These are phyloP conservation scores for Ceratobasidium sp. DNA, from an alignment of 1,284 basidiomycete genomes.

Conservation along the genomic window DNA sequence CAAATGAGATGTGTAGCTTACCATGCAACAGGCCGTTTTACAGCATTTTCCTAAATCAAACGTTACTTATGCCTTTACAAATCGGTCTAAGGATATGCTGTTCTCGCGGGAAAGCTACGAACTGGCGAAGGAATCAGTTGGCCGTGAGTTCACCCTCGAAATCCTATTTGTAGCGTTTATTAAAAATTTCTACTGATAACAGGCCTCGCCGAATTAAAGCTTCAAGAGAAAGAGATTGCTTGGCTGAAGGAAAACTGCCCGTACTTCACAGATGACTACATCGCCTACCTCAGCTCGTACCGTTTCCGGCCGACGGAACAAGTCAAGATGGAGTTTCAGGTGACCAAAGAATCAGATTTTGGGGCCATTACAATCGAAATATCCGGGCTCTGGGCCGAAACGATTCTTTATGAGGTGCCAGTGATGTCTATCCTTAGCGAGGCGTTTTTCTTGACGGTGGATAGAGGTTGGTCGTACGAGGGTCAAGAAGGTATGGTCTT, in stretches of 20 bases:
- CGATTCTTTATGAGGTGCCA: conserved; percentile 96
- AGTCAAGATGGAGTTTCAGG: conserved; percentile 74
- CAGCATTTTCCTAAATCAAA: conserved; percentile 80
- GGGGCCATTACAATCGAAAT: conserved; percentile 84
- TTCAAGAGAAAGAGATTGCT: conserved; percentile 73
- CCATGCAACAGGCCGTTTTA: conserved; percentile 96
- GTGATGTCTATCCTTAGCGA: conserved; percentile 91
- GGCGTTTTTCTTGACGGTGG: conserved; percentile 76
- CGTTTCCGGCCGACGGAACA: conserved; percentile 83
- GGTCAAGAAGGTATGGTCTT: conserved; percentile 74
- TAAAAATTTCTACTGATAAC: conserved; percentile 33
- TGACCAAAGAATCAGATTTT: conserved; percentile 64
- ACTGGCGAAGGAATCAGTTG: conserved; percentile 72
- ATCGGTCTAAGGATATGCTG: conserved; percentile 77
- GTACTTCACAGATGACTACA: conserved; percentile 79
- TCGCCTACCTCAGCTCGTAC: conserved; percentile 79
- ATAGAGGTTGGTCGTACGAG: conserved; percentile 86
- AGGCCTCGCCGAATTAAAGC: conserved; percentile 76
- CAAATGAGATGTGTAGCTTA: conserved; percentile 69
- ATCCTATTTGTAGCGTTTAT: conserved; percentile 14
- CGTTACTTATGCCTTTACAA: conserved; percentile 87
- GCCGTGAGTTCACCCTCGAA: conserved; percentile 66
- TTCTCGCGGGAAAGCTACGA: conserved; percentile 82
- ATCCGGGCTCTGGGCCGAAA: conserved; percentile 85
- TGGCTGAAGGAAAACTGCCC: conserved; percentile 83